Percentiles rank a stretch among this genome's conserved stretches.
Conservation (phyloP, 2,329 filamentous ascomycete genomes). For the Ophiostoma tasmaniense region DNA sequence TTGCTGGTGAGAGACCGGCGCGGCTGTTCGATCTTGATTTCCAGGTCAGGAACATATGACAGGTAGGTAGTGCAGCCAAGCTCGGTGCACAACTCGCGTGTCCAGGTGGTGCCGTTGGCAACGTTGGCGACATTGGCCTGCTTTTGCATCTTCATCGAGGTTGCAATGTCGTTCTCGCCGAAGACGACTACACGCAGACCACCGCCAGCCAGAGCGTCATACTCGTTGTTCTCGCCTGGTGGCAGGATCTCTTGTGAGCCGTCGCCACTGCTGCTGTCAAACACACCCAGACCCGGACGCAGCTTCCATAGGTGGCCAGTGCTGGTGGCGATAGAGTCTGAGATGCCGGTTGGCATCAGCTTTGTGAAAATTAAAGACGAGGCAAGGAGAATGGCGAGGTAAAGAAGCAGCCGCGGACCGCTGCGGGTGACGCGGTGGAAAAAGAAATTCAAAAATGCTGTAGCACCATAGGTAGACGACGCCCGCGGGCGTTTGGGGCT, state of each 20-base stretch:
- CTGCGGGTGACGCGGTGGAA: constrained; percentile 25
- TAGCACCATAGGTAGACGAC: background rate
- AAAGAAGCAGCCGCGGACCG: constrained; percentile 25
- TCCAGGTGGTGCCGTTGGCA: constrained; percentile 33
- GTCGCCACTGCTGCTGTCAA: background rate
- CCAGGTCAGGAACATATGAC: constrained; percentile 35
- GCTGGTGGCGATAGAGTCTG: constrained; percentile 19
- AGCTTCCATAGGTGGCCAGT: constrained; percentile 20
- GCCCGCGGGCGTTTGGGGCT: background rate
- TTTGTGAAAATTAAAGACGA: constrained; percentile 22
- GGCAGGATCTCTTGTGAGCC: background rate
- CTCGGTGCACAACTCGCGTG: constrained; percentile 41
- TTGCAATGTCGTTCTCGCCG: constrained; percentile 41
- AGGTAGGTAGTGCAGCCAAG: constrained; percentile 38
- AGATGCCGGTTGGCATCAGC: constrained; percentile 21
- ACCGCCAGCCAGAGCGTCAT: constrained; percentile 20
- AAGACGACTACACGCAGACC: constrained; percentile 44
- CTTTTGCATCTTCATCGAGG: background rate
- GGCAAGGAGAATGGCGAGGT: constrained; percentile 22
- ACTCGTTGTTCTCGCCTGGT: constrained; percentile 13
- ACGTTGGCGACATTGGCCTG: constrained; percentile 21
- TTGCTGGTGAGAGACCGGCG: constrained; percentile 44
- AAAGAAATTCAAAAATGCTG: constrained; percentile 24
- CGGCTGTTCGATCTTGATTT: constrained; percentile 8
- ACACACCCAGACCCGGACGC: constrained; percentile 9